phyloP scores from a whole-genome alignment of 768 basidiomycete species.

The Tricholoma matsutake region DNA sequence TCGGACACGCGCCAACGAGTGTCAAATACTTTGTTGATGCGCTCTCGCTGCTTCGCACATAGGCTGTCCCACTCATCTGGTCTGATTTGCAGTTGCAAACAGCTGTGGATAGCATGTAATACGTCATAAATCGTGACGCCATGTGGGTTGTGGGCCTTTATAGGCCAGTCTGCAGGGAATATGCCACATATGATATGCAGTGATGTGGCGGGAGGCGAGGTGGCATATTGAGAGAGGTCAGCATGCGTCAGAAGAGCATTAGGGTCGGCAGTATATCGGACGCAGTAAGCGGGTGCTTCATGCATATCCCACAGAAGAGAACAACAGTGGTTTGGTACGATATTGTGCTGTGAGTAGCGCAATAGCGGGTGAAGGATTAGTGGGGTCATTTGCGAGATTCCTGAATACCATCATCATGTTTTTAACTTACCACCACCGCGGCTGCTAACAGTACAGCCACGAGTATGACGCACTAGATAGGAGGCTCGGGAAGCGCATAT shows the following conservation, averaged over 20 bases:
- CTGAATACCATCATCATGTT: constrained; percentile 28
- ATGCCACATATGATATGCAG: constrained; percentile 46
- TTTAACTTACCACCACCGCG: background rate
- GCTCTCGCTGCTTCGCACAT: constrained; percentile 38
- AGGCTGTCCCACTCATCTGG: constrained; percentile 42
- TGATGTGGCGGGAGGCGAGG: constrained; percentile 34
- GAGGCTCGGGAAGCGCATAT: background rate
- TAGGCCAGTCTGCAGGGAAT: constrained; percentile 41
- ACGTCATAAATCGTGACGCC: constrained; percentile 55
- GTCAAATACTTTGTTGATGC: constrained; percentile 41
- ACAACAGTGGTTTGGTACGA: constrained; percentile 23
- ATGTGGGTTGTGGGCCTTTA: constrained; percentile 35
- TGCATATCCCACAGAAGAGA: constrained; percentile 50
- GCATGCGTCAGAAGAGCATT: constrained; percentile 26
- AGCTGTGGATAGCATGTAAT: constrained; percentile 41
- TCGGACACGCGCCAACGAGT: constrained; percentile 40
- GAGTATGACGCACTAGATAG: background rate
- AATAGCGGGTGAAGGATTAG: constrained; percentile 35
- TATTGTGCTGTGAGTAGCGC: constrained; percentile 34
- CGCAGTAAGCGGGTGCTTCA: constrained; percentile 30
- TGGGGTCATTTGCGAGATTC: constrained; percentile 7
- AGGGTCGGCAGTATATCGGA: constrained; percentile 21
- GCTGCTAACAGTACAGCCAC: constrained; percentile 4
- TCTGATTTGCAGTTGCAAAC: constrained; percentile 36
- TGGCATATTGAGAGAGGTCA: constrained; percentile 41